Base-by-base conservation (phyloP, 306 rosid genomes). In the Sesbania bispinosa region DNA sequence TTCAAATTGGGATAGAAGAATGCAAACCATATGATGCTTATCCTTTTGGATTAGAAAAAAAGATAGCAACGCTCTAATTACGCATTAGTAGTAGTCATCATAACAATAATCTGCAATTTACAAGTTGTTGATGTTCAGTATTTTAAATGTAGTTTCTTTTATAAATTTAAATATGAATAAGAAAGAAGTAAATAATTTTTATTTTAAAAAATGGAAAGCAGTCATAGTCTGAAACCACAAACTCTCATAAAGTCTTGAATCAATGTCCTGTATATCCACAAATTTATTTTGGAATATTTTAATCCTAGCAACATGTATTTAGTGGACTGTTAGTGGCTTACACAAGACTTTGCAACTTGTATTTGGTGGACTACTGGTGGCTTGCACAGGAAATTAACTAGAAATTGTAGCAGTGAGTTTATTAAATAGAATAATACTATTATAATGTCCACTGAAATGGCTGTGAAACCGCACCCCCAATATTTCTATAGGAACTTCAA, bases 191-290 rank as follows among this genome's bases (percentile, higher is more conserved):
- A 26, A 4, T 26, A 26, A 26, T n/a, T n/a, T n/a, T n/a, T n/a
- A n/a, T n/a, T 26, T 26, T 1, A 9, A 36, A 36, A 38, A 38
- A 38, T 38, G 3, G 23, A 46, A 61, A 8, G 24, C 13, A 46
- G 36, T 19, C n/a, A 33, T 0, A 73, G n/a, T 20, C 48, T 60
- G 32, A 24, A 59, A 30, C n/a, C 18, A 59, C n/a, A n/a, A n/a
- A n/a, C n/a, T n/a, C n/a, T n/a, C n/a, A n/a, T n/a, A n/a, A n/a
- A n/a, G n/a, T n/a, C n/a, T n/a, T n/a, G n/a, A n/a, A 32, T 59
- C 4, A 50, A 59, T 45, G 26, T 30, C 16, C 67, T 32, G 58
- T 46, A n/a, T n/a, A 61, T 7, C 78, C 71, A 62, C 64, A 48
- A 50, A 14, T 7, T 48, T 0, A 46, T 47, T 47, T 73, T 9